These are phyloP conservation scores for Penicillium sp. DNA, from an alignment of 2,329 filamentous ascomycete genomes.

Conservation along the genomic window DNA sequence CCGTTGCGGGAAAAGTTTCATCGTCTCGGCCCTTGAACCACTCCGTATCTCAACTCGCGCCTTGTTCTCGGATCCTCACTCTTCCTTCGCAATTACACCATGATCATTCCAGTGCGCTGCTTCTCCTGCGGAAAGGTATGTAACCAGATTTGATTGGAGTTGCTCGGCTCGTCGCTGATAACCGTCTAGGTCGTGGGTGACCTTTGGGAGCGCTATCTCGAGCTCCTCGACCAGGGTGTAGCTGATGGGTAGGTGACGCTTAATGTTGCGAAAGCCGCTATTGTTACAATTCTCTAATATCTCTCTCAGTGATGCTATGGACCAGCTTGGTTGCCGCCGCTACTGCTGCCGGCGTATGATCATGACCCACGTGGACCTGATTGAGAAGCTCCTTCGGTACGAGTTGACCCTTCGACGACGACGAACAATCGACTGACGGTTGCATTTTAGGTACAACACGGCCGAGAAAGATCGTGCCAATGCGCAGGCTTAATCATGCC, in stretches of 20 bases:
- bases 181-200: slow-evolving; percentile 83
- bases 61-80: slow-evolving; percentile 4
- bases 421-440: slow-evolving; percentile 6
- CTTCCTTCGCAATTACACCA: slow-evolving; percentile 47
- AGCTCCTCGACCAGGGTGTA: slow-evolving; percentile 79
- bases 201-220: slow-evolving; percentile 94
- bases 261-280: not conserved
- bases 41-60: slow-evolving; percentile 5
- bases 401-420: slow-evolving; percentile 32
- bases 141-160: slow-evolving; percentile 9
- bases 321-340: slow-evolving; percentile 87
- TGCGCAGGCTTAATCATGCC: slow-evolving; percentile 31
- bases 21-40: not conserved
- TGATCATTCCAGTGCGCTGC: slow-evolving; percentile 99
- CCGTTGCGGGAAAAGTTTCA: slow-evolving; percentile 28
- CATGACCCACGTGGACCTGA: slow-evolving; percentile 98
- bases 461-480: slow-evolving; percentile 40
- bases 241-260: slow-evolving; percentile 71
- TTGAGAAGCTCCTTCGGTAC: slow-evolving; percentile 96
- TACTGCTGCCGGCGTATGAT: slow-evolving; percentile 99
- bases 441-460: slow-evolving; percentile 38
- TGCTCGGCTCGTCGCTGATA: slow-evolving; percentile 17
- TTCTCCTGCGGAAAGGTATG: slow-evolving; percentile 98
- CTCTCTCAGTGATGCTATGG: slow-evolving; percentile 82
- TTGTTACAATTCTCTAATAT: slow-evolving; percentile 18